phyloP scores from a whole-genome alignment of 352 stramenopile species.

The Phytophthora sojae region DNA sequence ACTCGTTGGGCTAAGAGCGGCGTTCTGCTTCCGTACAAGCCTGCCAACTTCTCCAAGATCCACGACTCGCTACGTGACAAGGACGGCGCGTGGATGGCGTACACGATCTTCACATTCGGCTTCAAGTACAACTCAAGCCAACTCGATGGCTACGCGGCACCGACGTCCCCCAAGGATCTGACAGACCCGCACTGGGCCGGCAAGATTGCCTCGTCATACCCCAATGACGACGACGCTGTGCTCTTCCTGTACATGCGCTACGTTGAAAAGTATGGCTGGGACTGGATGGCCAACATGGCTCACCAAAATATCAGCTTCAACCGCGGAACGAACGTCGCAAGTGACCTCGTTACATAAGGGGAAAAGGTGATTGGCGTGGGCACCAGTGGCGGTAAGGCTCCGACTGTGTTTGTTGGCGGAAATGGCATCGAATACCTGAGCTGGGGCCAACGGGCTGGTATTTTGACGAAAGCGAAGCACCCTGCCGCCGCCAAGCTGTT shows the following conservation, averaged over 20 bases:
- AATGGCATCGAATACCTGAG: conserved; percentile 37
- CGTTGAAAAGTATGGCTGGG: conserved; percentile 62
- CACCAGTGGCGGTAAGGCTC: conserved; percentile 41
- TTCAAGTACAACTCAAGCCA: conserved; percentile 46
- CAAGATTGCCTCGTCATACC: conserved; percentile 59
- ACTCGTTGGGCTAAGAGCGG: conserved; percentile 45
- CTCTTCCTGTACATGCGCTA: conserved; percentile 61
- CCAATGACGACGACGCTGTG: conserved; percentile 57
- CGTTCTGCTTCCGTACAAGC: conserved; percentile 58
- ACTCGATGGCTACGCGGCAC: conserved; percentile 19
- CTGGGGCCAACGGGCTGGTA: conserved; percentile 62
- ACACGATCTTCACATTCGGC: conserved; percentile 46
- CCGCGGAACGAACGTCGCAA: conserved; percentile 41
- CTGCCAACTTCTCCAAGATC: conserved; percentile 54
- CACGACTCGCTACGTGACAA: conserved; percentile 47
- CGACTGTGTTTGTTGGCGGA: not conserved
- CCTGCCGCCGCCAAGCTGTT: conserved; percentile 60
- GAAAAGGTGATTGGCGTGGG: conserved; percentile 43
- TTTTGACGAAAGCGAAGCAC: conserved; percentile 61
- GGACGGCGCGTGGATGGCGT: conserved; percentile 47
- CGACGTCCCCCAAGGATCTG: conserved; percentile 38
- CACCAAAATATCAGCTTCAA: conserved; percentile 45
- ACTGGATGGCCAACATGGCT: conserved; percentile 49
- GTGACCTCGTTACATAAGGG: conserved; percentile 29
- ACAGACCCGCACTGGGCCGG: conserved; percentile 36